Base-by-base conservation (phyloP, 257 asterid species). In the Orobanche coerulescens region DNA sequence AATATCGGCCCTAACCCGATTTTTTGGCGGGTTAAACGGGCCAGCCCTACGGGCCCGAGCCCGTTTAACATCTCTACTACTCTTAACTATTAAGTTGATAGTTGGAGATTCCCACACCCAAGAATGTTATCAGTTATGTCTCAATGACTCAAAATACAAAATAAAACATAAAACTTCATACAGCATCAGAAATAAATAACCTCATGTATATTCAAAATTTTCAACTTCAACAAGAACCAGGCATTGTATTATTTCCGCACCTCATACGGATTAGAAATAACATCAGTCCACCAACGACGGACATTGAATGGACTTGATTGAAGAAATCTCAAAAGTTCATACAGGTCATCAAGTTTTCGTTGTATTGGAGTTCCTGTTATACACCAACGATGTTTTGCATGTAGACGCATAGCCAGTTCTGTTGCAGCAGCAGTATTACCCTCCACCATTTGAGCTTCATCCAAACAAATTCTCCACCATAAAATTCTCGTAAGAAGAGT, bases 371-470 rank as follows among this genome's bases (percentile, higher is more conserved):
- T 88, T 75, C 98, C 98, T 6, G 98, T 88, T 54, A 92, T 82
- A 73, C 98, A 92, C 98, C 98, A 92, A n/a, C 82, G 94, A 67
- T 92, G 82, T 75, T 73, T 82, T 63, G 91, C 90, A 71, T 84
- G 95, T 46, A 92, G 78, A 59, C 98, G 86, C 68, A 92, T 42
- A 11, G 98, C 96, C 87, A 92, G 78, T 70, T 84, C 98, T 62
- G 93, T 79, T 46, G 98, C 90, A 30, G 95, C 85, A 39, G 95
- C 89, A 73, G 95, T 94, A 84, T 78, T 86, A 70, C 90, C 87
- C 79, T 92, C 98, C 69, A 88, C 98, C 95, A 88, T 92, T 80
- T 92, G 98, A 81, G 97, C 98, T 82, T 92, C 98, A 81, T 92
- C 98, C 82, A 92, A 53, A 74, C 98, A 92, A 70, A 92, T 75